Conservation (phyloP, 2,329 filamentous ascomycete genomes). For the Anisogramma anomala region DNA sequence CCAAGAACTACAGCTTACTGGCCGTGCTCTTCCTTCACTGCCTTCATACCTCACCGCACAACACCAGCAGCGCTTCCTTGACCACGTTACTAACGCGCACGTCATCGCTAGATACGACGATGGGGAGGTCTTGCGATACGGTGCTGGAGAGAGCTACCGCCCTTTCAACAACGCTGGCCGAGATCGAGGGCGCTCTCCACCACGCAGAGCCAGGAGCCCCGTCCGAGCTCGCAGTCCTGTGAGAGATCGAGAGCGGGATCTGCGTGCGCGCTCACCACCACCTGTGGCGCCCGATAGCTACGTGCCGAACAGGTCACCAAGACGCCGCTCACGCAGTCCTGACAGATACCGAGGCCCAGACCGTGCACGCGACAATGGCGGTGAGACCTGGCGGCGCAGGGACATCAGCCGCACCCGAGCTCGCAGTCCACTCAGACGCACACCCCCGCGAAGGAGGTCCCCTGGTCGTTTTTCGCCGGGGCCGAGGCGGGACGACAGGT, state of each 20-base stretch:
- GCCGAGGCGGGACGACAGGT: slow-evolving; percentile 28
- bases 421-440: slow-evolving; percentile 25
- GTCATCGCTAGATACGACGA: slow-evolving; percentile 40
- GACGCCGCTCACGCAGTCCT: slow-evolving; percentile 30
- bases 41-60: too few relatives aligned
- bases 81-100: slow-evolving; percentile 12
- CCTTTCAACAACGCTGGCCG: slow-evolving; percentile 36
- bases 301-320: slow-evolving; percentile 29
- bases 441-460: slow-evolving; percentile 22
- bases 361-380: slow-evolving; percentile 22
- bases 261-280: slow-evolving; percentile 19
- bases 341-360: slow-evolving; percentile 29
- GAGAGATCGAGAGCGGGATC: slow-evolving; percentile 22
- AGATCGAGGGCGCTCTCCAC: slow-evolving; percentile 15
- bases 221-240: slow-evolving; percentile 21
- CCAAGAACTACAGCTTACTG: too few relatives aligned
- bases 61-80: neutral
- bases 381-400: slow-evolving; percentile 29
- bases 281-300: slow-evolving; percentile 29
- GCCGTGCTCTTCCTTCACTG: too few relatives aligned
- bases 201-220: slow-evolving; percentile 18
- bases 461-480: slow-evolving; percentile 26
- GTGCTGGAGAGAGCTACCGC: slow-evolving; percentile 49
- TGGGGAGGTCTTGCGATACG: slow-evolving; percentile 50
- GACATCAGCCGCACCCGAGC: slow-evolving; percentile 29